Evolutionary conservation across 805 yeast species (phyloP).

Genomic region (Yarrowia hollandica): DNA sequence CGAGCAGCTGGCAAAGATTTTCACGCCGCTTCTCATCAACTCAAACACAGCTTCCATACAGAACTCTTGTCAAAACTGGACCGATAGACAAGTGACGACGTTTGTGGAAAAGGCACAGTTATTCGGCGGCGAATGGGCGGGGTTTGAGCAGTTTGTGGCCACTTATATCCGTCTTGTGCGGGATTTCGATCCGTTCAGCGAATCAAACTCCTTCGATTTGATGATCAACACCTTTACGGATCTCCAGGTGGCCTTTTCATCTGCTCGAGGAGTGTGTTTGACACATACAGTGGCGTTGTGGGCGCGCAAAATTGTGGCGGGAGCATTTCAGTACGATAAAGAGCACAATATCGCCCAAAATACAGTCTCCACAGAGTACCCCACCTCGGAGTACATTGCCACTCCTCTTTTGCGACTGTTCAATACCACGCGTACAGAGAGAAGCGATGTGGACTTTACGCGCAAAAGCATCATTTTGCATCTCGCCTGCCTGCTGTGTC

Average conservation of each 20-base stretch:
- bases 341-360: no score
- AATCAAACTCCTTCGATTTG: slow-evolving; percentile 52
- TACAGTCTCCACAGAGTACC: slow-evolving; percentile 40
- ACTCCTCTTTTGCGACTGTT: slow-evolving; percentile 57
- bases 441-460: slow-evolving; percentile 36
- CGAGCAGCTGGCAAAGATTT: not conserved
- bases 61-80: not conserved
- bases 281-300: slow-evolving; percentile 30
- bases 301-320: slow-evolving; percentile 31
- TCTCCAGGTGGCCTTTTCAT: slow-evolving; percentile 44
- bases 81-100: not conserved
- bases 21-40: not conserved
- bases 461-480: slow-evolving; percentile 55
- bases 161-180: slow-evolving; percentile 52
- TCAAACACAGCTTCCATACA: not conserved
- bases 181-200: slow-evolving; percentile 55
- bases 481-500: slow-evolving; percentile 56
- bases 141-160: slow-evolving; percentile 50
- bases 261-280: slow-evolving; percentile 39
- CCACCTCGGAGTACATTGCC: slow-evolving; percentile 49
- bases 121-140: slow-evolving; percentile 45
- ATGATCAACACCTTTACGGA: slow-evolving; percentile 50
- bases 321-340: slow-evolving; percentile 31
- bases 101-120: slow-evolving; percentile 28
- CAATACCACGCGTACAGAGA: slow-evolving; percentile 57